Conservation (phyloP, 2,329 filamentous ascomycete genomes). For the Septoria linicola region DNA sequence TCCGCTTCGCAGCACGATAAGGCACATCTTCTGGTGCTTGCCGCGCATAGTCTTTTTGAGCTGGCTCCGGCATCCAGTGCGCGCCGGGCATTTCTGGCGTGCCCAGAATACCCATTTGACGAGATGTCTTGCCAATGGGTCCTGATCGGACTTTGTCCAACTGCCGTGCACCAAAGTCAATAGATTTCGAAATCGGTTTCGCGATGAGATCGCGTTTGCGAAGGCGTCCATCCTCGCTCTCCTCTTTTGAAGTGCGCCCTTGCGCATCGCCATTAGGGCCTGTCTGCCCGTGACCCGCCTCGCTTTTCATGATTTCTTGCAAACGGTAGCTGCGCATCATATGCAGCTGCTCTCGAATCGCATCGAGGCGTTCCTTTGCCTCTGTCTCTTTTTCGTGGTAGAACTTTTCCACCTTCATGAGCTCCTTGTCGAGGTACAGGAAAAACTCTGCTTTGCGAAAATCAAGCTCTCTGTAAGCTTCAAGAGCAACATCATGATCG, state of each 20-base stretch:
- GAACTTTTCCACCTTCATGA: conserved; percentile 89
- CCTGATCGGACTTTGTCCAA: conserved; percentile 40
- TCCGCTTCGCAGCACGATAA: conserved; percentile 83
- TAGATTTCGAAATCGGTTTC: conserved; percentile 20
- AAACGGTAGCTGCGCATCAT: conserved; percentile 85
- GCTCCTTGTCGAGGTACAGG: conserved; percentile 74
- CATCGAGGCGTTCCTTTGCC: conserved; percentile 67
- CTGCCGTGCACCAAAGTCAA: conserved; percentile 22
- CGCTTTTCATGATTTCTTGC: conserved; percentile 64
- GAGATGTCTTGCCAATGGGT: conserved; percentile 57
- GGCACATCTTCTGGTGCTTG: conserved; percentile 59
- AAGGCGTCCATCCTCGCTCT: background rate
- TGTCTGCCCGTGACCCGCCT: conserved; percentile 32
- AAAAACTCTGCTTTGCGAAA: conserved; percentile 82
- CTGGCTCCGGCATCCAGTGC: conserved; percentile 24
- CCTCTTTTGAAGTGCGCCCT: conserved; percentile 7
- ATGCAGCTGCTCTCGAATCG: conserved; percentile 80
- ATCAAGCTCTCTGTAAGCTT: conserved; percentile 64
- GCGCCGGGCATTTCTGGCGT: conserved; percentile 41
- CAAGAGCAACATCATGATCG: conserved; percentile 50
- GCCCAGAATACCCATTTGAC: conserved; percentile 42
- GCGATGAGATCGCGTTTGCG: conserved; percentile 13
- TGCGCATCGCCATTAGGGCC: conserved; percentile 2
- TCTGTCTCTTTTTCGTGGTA: conserved; percentile 87
- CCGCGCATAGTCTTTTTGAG: conserved; percentile 46